A percentile compares a stretch with the other conserved stretches of the same genome.
These are phyloP conservation scores for Rhizopogon vinicolor DNA, from an alignment of 768 basidiomycete genomes.

Conservation along the genomic window DNA sequence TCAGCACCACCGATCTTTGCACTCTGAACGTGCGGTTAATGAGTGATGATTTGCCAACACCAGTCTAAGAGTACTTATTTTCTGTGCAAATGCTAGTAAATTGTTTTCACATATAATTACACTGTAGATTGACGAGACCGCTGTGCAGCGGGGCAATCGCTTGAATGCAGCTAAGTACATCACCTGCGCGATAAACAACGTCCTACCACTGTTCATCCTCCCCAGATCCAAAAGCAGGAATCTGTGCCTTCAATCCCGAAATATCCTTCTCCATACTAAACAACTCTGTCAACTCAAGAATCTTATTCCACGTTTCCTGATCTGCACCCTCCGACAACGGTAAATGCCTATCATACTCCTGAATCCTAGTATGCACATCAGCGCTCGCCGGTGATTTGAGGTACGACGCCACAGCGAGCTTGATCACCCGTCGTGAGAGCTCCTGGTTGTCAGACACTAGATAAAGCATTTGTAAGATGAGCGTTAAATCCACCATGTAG, in stretches of 20 bases:
- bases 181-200: too few species aligned
- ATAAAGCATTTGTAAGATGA: slow-evolving; percentile 20
- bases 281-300: background rate
- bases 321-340: background rate
- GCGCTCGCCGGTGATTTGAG: background rate
- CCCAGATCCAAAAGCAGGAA: background rate
- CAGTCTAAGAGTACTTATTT: slow-evolving; percentile 6
- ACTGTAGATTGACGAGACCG: too few species aligned
- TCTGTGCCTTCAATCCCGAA: background rate
- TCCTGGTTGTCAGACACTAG: background rate
- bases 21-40: background rate
- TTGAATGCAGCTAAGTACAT: too few species aligned
- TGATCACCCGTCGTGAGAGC: background rate
- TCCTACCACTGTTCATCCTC: background rate
- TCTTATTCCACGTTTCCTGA: background rate
- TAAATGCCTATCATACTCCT: background rate
- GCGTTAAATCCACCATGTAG: slow-evolving; percentile 21
- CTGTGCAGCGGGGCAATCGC: too few species aligned
- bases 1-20: background rate
- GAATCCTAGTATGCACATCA: background rate
- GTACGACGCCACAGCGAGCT: background rate
- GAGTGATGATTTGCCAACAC: background rate
- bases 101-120: too few species aligned
- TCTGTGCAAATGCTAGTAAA: too few species aligned
- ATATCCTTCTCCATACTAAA: background rate